Conservation (phyloP, 202 grass and related monocot genomes). For the Eragrostis tef region DNA sequence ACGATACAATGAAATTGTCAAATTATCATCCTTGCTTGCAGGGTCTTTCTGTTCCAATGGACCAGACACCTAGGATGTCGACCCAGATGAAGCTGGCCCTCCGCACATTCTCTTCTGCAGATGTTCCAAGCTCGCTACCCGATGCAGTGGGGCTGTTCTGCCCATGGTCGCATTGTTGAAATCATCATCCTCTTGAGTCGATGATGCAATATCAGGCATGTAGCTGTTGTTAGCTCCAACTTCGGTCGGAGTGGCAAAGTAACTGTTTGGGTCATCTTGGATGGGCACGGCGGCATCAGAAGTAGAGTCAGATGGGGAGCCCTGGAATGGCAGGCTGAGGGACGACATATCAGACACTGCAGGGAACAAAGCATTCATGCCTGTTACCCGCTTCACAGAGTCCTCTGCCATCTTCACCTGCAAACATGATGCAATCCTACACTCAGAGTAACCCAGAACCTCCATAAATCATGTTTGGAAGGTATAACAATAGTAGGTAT, state of each 20-base stretch:
- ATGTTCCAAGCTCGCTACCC: conserved; percentile 72
- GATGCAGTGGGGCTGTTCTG: conserved; percentile 53
- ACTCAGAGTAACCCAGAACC: conserved; percentile 5
- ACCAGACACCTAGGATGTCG: conserved; percentile 40
- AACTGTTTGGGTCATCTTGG: conserved; percentile 64
- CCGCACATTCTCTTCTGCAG: conserved; percentile 77
- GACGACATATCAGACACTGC: conserved; percentile 64
- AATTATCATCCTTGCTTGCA: conserved; percentile 43
- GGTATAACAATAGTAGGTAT: not conserved
- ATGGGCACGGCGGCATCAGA: conserved; percentile 55
- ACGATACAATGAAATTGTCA: conserved; percentile 22
- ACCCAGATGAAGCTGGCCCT: conserved; percentile 53
- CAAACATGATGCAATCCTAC: conserved; percentile 18
- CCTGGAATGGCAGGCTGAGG: conserved; percentile 65
- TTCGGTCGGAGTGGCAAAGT: conserved; percentile 54
- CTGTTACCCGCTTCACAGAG: conserved; percentile 77
- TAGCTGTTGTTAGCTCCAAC: conserved; percentile 12
- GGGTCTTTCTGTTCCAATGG: not conserved
- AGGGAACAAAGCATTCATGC: conserved; percentile 63
- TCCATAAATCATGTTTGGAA: not conserved
- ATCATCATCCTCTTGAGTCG: conserved; percentile 33
- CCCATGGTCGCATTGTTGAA: conserved; percentile 42
- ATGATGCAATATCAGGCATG: conserved; percentile 49
- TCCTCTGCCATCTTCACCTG: conserved; percentile 98
- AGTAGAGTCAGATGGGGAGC: conserved; percentile 66